phyloP scores from a whole-genome alignment of 192 early-diverging fungal genomes.

The Funneliformis mosseae region DNA sequence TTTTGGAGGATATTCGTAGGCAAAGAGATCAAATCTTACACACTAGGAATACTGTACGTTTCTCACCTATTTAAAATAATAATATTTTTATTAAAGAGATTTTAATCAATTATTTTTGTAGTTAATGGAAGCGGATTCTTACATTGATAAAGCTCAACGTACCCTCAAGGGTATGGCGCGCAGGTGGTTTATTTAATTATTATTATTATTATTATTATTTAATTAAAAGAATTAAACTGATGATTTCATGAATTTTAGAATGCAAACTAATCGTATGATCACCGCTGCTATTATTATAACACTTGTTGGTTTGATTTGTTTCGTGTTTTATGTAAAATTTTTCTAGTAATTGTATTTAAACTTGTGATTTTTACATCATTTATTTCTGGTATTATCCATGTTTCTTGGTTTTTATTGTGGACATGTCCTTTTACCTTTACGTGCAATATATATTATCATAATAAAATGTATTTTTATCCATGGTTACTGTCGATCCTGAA shows the following conservation, averaged over 20 bases:
- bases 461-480: no score
- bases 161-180: slow-evolving; percentile 76
- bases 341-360: neutral
- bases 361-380: no score
- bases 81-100: neutral
- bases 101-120: slow-evolving; percentile 24
- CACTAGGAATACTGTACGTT: slow-evolving; percentile 78
- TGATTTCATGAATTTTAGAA: neutral
- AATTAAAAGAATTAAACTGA: neutral
- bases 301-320: neutral
- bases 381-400: no score
- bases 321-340: neutral
- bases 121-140: slow-evolving; percentile 78
- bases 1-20: slow-evolving; percentile 77
- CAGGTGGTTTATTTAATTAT: slow-evolving; percentile 46
- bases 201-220: neutral
- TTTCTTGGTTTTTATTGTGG: no score
- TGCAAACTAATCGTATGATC: neutral
- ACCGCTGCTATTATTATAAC: neutral
- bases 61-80: slow-evolving; percentile 4
- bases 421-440: no score
- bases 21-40: slow-evolving; percentile 91
- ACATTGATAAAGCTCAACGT: slow-evolving; percentile 67
- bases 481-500: no score
- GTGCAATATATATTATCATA: no score